Evolutionary conservation across 352 stramenopile genomes (phyloP), one percentile per base, ranked within the genome.

Genomic region (Phytopythium cucurbitacearum): DNA sequence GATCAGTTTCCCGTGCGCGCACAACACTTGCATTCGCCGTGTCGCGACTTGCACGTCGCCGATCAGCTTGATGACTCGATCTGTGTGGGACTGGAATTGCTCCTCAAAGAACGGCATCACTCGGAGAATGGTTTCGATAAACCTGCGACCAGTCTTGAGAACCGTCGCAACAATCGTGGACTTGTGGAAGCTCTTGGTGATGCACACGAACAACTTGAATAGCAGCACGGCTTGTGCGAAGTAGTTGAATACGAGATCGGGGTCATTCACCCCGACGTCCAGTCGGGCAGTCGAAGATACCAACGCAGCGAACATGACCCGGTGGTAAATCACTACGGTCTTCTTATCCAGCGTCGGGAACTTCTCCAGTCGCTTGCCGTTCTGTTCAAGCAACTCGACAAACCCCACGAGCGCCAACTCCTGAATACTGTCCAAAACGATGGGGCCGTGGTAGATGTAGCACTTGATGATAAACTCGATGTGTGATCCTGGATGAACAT

Each of bases 171-270:
- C 53, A 16, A 88, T 64, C 51, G 60, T 64, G 3, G 69, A 52
- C 40, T 74, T 80, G 37, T 80, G 74, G 56, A 76, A 86, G 51
- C 67, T 76, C 57, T 81, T 82, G 0, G 77, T 85, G 16, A 88
- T 60, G 3, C 57, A 70, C 6, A 88, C 75, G 3, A 88, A 71
- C 13, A 88, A 37, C 62, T 85, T 77, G 40, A 88, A 86, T 35
- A 88, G 51, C 36, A 88, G 56, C 52, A 80, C 65, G 3, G 64
- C 63, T 42, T 86, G 75, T 1, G 48, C 68, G 7, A 86, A 47
- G 51, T 83, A 86, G 48, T 73, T 85, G 6, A 81, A 60, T 5
- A 48, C 33, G 8, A 73, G 59, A 36, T 64, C 44, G 6, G 67
- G 45, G 4, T 47, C 43, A 40, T 33, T 40, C 3, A 36, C 40